These are phyloP conservation scores for Gentiana macrophylla DNA, from an alignment of 257 asterid species.

Conservation along the genomic window DNA sequence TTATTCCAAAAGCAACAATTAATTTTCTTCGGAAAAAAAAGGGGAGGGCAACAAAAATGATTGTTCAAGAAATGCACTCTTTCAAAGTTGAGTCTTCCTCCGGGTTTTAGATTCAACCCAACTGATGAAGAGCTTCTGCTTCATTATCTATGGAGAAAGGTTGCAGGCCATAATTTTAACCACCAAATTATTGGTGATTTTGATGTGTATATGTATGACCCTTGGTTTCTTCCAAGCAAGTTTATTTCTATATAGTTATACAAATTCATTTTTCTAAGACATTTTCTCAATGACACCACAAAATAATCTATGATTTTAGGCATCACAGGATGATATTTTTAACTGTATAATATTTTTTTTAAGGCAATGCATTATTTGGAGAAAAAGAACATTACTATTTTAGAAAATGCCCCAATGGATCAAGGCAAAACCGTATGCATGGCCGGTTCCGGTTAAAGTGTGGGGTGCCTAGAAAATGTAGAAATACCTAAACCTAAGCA, in stretches of 20 bases:
- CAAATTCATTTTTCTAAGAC: not conserved
- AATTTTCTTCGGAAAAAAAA: not conserved
- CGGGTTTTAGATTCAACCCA: conserved; percentile 87
- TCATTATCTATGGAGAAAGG: conserved; percentile 58
- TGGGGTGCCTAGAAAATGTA: too few species aligned
- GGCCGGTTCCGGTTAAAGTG: conserved; percentile 49
- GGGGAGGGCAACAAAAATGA: conserved; percentile 29
- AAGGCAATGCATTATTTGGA: conserved; percentile 70
- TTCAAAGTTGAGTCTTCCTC: conserved; percentile 66
- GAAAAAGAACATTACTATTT: conserved; percentile 89
- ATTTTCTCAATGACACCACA: not conserved
- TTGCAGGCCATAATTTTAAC: conserved; percentile 58
- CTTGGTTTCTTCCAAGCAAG: conserved; percentile 80
- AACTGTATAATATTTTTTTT: not conserved
- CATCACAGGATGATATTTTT: not conserved
- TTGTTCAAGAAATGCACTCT: conserved; percentile 47
- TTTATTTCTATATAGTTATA: not conserved
- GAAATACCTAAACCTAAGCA: too few species aligned
- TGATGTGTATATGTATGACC: conserved; percentile 68
- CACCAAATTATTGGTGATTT: conserved; percentile 56
- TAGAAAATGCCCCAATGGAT: conserved; percentile 80
- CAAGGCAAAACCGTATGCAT: conserved; percentile 70
- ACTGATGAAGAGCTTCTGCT: conserved; percentile 84
- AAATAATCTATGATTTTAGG: not conserved
- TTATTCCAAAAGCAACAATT: too few species aligned